Evolutionary conservation across 2,329 filamentous ascomycete species (phyloP).

Genomic region (Periconia macrospinosa): DNA sequence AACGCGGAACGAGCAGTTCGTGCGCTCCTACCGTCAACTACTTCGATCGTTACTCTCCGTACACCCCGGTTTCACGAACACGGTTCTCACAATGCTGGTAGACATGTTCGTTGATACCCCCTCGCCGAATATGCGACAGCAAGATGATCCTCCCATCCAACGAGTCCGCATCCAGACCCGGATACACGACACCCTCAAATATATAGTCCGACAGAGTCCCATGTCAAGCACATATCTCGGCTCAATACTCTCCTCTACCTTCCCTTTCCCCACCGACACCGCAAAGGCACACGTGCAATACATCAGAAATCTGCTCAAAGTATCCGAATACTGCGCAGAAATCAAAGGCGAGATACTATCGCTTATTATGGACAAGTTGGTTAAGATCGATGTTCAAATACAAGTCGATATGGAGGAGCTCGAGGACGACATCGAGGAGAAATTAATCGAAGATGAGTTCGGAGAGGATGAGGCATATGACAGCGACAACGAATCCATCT

Average conservation of each 20-base stretch:
- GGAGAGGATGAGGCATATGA: constrained; percentile 51
- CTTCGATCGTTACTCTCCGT: constrained; percentile 72
- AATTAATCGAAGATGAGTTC: constrained; percentile 63
- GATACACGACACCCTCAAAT: constrained; percentile 74
- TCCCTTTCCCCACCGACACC: constrained; percentile 76
- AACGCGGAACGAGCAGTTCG: constrained; percentile 62
- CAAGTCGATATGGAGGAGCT: constrained; percentile 91
- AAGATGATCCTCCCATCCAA: constrained; percentile 60
- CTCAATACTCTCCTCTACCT: constrained; percentile 66
- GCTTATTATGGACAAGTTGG: constrained; percentile 79
- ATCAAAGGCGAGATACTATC: constrained; percentile 79
- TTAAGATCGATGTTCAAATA: constrained; percentile 94
- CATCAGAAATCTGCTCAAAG: constrained; percentile 76
- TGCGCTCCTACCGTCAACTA: constrained; percentile 59
- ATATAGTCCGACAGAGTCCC: constrained; percentile 79
- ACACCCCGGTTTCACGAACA: constrained; percentile 74
- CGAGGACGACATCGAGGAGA: constrained; percentile 82
- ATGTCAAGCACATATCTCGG: constrained; percentile 73
- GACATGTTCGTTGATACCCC: constrained; percentile 70
- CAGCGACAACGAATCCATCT: constrained; percentile 71
- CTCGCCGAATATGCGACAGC: constrained; percentile 56
- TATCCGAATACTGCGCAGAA: constrained; percentile 77
- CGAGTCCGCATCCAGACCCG: constrained; percentile 69
- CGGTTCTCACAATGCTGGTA: constrained; percentile 79
- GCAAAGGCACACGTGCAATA: constrained; percentile 84